Evolutionary conservation across 2,329 filamentous ascomycete species (phyloP), one percentile per base, ranked within the genome.

Genomic region (Akanthomyces uredinophilus): DNA sequence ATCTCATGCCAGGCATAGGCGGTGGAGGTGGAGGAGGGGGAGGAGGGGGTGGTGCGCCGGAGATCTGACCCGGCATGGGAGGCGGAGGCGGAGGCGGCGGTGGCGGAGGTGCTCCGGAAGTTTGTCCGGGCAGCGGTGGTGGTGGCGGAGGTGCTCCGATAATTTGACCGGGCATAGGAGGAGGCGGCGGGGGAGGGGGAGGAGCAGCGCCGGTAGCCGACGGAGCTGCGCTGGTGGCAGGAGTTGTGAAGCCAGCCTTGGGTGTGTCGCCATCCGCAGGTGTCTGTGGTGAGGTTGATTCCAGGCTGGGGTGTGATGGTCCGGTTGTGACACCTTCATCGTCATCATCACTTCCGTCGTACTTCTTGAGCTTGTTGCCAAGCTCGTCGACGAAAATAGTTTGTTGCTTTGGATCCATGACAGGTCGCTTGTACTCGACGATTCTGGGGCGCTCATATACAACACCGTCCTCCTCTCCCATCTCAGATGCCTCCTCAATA

Each of bases 401-500:
- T 79, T 80, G 86, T 79, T 79, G 88, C 81, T 79, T 92, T 75
- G 75, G 83, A 66, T 85, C 81, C 68, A 86, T 77, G 39, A 81
- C 76, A 13, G 92, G 91, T 65, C 91, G 85, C 72, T 85, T 88
- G 75, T 94, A 85, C 73, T 95, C 84, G 62, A 96, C 85, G 55
- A 96, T 78, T 61, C 88, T 85, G 44, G 93, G 90, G 75, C 88
- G 94, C 76, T 93, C 91, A 66, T 88, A 90, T 27, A 94, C 75
- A 46, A 87, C 80, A 32, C 82, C 85, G 43, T 88, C 87, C 7
- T 77, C 77, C 20, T 71, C 73, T 54, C 84, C 74, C 24, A 70
- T 72, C 50, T 85, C 82, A 39, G 83, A 84, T 16, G 78, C 79
- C 18, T 85, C 81, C 2, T 83, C 80, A 24, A 73, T 70, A 29